phyloP scores from a whole-genome alignment of 1,284 basidiomycete genomes.

The Cronartium quercuum region DNA sequence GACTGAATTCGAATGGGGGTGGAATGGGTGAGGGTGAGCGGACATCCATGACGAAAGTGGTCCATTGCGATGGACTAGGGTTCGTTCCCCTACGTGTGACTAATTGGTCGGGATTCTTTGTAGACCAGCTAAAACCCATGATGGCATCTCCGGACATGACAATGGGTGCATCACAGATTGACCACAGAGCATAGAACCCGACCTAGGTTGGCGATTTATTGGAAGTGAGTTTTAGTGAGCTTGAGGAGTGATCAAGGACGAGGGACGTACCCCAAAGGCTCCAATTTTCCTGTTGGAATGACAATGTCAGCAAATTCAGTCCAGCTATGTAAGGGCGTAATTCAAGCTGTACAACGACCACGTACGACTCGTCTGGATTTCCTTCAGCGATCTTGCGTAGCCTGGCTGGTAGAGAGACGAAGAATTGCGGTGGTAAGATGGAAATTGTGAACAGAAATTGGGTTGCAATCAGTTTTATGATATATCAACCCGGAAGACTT shows the following conservation, averaged over 20 bases:
- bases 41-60: constrained; percentile 81
- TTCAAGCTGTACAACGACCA: not conserved
- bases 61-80: constrained; percentile 57
- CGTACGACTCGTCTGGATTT: constrained; percentile 39
- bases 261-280: constrained; percentile 70
- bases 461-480: not conserved
- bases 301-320: constrained; percentile 48
- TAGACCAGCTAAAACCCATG: constrained; percentile 78
- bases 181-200: constrained; percentile 55
- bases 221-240: not conserved
- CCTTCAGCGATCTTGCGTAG: constrained; percentile 38
- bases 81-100: constrained; percentile 45
- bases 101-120: constrained; percentile 70
- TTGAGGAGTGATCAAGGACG: not conserved
- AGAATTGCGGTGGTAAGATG: not conserved
- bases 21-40: constrained; percentile 79
- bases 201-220: constrained; percentile 50
- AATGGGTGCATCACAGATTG: constrained; percentile 70
- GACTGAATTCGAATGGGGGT: constrained; percentile 71
- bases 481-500: not conserved
- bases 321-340: constrained; percentile 28
- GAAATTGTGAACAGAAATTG: not conserved
- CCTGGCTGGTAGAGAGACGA: constrained; percentile 19
- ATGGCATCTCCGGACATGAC: constrained; percentile 74
- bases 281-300: constrained; percentile 78